phyloP scores from a whole-genome alignment of 2,329 filamentous ascomycete genomes.

The Trematosphaeria pertusa region DNA sequence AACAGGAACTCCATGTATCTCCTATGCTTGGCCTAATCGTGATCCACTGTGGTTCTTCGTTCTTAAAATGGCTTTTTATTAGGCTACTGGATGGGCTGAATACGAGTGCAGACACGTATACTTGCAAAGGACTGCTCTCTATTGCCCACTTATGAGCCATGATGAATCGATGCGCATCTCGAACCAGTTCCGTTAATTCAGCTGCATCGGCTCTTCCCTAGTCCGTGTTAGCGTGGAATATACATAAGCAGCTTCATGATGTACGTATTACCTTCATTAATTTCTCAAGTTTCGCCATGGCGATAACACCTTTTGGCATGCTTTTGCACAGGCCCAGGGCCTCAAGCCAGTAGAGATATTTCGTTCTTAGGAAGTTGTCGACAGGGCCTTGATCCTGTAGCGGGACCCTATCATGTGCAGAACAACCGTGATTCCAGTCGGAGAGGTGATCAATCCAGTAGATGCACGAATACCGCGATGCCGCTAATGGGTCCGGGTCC shows the following conservation, averaged over 20 bases:
- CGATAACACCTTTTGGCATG: slow-evolving; percentile 7
- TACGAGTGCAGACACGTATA: slow-evolving; percentile 25
- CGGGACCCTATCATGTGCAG: neutral
- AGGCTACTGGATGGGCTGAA: slow-evolving; percentile 18
- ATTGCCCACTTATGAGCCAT: slow-evolving; percentile 4
- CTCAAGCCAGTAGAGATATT: slow-evolving; percentile 4
- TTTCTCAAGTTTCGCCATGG: slow-evolving; percentile 11
- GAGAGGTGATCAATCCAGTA: slow-evolving; percentile 43
- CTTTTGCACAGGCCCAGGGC: slow-evolving; percentile 3
- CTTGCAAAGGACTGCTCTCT: slow-evolving; percentile 19
- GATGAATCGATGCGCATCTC: slow-evolving; percentile 1
- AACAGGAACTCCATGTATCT: slow-evolving; percentile 16
- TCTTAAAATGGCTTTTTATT: slow-evolving; percentile 6
- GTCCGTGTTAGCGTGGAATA: too few relatives aligned
- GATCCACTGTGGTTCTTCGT: slow-evolving; percentile 7
- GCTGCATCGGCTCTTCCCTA: neutral
- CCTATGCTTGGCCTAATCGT: slow-evolving; percentile 11
- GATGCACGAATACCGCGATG: slow-evolving; percentile 32
- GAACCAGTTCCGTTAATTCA: neutral
- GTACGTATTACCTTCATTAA: slow-evolving; percentile 9
- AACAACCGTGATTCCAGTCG: slow-evolving; percentile 6
- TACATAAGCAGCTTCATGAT: too few relatives aligned
- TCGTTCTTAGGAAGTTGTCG: slow-evolving; percentile 10
- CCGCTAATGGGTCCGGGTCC: slow-evolving; percentile 28
- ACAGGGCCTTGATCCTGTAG: slow-evolving; percentile 11